A percentile compares a stretch with the other conserved stretches of the same genome.
phyloP scores from a whole-genome alignment of 176 grass and related monocot genomes.

The Eragrostis nindensis region DNA sequence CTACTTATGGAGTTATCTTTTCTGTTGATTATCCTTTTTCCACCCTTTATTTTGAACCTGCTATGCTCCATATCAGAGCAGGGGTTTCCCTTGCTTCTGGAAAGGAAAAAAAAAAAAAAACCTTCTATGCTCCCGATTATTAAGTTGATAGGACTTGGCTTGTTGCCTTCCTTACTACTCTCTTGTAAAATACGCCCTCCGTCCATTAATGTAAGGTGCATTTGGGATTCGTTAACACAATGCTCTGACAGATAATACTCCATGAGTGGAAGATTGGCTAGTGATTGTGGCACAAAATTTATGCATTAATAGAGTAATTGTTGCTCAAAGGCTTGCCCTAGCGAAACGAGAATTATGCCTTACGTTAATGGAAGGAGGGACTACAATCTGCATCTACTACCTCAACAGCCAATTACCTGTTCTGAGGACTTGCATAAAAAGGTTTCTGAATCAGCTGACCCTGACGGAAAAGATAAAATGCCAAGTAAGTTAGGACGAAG shows the following conservation, averaged over 20 bases:
- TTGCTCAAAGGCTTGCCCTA: background rate
- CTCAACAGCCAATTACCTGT: conserved; percentile 30
- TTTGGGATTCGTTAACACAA: too few relatives aligned
- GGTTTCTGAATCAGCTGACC: conserved; percentile 8
- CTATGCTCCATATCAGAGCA: too few relatives aligned
- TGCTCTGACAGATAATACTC: too few relatives aligned
- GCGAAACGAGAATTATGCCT: background rate
- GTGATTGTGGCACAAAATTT: too few relatives aligned
- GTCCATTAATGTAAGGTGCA: too few relatives aligned
- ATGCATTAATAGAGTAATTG: background rate
- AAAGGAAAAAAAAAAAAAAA: too few relatives aligned
- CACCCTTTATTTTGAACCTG: background rate
- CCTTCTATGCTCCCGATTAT: too few relatives aligned
- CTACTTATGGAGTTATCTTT: background rate
- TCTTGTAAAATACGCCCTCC: background rate
- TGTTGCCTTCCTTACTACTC: conserved; percentile 5
- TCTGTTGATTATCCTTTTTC: background rate
- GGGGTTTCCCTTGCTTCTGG: too few relatives aligned
- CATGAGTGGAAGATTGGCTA: background rate
- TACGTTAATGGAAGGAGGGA: background rate
- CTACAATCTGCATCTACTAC: background rate
- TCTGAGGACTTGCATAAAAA: conserved; percentile 7
- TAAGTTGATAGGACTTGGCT: background rate
- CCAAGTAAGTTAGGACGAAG: background rate
- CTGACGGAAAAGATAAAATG: conserved; percentile 26